Base-by-base conservation (phyloP, 345 rosid species). In the Eucalyptus cloeziana region DNA sequence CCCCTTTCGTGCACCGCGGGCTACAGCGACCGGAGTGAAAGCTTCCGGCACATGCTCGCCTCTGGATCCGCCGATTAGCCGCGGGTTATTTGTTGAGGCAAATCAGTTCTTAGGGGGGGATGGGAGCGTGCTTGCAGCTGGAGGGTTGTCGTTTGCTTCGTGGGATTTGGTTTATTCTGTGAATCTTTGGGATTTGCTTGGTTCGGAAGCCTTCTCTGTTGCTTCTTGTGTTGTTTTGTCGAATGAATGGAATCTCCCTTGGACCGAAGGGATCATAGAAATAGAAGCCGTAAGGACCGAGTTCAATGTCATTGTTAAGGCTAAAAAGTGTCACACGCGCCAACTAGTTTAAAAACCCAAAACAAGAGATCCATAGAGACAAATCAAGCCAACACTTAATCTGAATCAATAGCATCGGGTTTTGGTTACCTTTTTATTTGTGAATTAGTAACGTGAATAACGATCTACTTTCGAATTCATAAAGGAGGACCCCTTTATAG, bases 361-460 rank as follows among this genome's bases (percentile, higher is more conserved):
- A 13, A 16, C 80, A 17, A 69, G 43, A 33, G 13, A 69, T 69
- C 2, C 13, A 33, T 33, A 69, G 2, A 33, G 43, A n/a, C 40
- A 10, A 64, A 2, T 31, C 76, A 4, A n/a, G 37, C 6, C 16
- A 16, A 8, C 44, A 17, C 44, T 69, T 4, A 19, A 33, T 69
- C 4, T 33, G 7, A 69, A 69, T 5, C 11, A 33, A 8, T 8
- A 8, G 4, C 1, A 0, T 69, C 0, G 1, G 2, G 7, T 69
- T 69, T 69, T 10, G 5, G 1, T 15, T 19, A 16, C 11, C 13
- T 24, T 69, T 16, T 9, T 16, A 2, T 69, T 0, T 9, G 1
- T 31, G 80, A 16, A 9, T 33, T 21, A 4, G 44, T 9, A 1
- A 33, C 2, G 13, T 33, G 4, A 3, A 69, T 17, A 19, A 33